Evolutionary conservation across 139 green algal genomes (phyloP).

Genomic region (Micromonas pusilla): DNA sequence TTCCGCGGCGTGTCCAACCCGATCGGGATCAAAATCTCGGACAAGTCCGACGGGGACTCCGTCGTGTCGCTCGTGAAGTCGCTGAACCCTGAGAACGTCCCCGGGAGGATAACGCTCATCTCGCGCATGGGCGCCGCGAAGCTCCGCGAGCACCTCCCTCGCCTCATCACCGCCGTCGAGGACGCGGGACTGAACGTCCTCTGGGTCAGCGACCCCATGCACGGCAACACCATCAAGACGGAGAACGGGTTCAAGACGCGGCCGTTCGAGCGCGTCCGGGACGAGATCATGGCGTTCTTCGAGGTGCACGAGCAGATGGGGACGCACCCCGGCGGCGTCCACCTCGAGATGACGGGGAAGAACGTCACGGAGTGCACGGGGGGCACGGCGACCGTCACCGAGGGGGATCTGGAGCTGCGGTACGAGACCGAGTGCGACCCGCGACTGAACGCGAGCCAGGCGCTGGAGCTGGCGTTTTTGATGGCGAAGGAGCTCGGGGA

Average conservation of each 20-base stretch:
- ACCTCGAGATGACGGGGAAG: slow-evolving; percentile 95
- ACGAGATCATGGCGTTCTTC: slow-evolving; percentile 77
- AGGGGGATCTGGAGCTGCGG: slow-evolving; percentile 75
- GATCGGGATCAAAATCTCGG: slow-evolving; percentile 86
- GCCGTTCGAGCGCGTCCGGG: slow-evolving; percentile 81
- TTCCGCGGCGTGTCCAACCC: slow-evolving; percentile 90
- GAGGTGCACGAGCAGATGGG: slow-evolving; percentile 84
- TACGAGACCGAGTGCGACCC: slow-evolving; percentile 99
- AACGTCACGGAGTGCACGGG: slow-evolving; percentile 93
- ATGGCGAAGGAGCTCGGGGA: slow-evolving; percentile 56
- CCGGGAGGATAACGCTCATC: slow-evolving; percentile 87
- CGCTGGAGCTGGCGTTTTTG: slow-evolving; percentile 97
- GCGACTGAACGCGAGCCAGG: slow-evolving; percentile 93
- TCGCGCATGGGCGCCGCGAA: slow-evolving; percentile 92
- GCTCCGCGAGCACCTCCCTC: slow-evolving; percentile 55
- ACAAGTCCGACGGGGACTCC: slow-evolving; percentile 89
- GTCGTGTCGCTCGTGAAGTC: slow-evolving; percentile 80
- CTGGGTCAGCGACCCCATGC: slow-evolving; percentile 98
- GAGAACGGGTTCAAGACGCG: slow-evolving; percentile 90
- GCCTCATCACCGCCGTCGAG: slow-evolving; percentile 41
- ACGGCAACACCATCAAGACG: slow-evolving; percentile 94
- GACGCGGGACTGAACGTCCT: slow-evolving; percentile 64
- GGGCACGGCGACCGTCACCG: slow-evolving; percentile 51
- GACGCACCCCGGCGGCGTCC: slow-evolving; percentile 81
- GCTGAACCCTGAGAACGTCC: slow-evolving; percentile 91